Evolutionary conservation across 2,329 filamentous ascomycete species (phyloP).

Genomic region (Neofusicoccum parvum): DNA sequence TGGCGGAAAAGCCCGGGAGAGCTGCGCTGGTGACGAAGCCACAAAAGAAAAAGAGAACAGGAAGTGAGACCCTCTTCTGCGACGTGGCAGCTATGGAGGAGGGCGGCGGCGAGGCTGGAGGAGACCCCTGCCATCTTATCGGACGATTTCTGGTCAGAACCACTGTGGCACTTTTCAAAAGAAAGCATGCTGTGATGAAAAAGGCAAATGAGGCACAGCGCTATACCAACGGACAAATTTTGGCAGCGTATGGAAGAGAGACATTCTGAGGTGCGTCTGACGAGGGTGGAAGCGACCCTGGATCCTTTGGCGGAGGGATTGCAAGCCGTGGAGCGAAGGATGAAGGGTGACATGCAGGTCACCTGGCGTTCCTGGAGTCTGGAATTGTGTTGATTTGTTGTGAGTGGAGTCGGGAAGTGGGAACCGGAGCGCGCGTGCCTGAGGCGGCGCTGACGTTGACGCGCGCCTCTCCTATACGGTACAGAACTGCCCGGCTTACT

Average conservation of each 20-base stretch:
- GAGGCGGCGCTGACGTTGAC: not conserved
- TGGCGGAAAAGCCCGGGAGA: conserved; percentile 8
- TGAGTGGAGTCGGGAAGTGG: conserved; percentile 18
- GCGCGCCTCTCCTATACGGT: not conserved
- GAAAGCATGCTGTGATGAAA: not conserved
- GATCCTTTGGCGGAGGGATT: not conserved
- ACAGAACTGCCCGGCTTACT: not conserved
- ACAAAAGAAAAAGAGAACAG: not conserved
- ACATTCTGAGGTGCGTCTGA: conserved; percentile 6
- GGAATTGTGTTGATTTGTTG: conserved; percentile 6
- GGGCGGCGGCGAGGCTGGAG: not conserved
- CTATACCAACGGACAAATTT: not conserved
- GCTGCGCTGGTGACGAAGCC: conserved; percentile 4
- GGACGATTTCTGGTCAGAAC: not conserved
- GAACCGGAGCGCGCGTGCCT: not conserved
- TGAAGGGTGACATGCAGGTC: conserved; percentile 4
- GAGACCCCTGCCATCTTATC: not conserved
- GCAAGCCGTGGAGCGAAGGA: not conserved
- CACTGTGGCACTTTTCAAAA: conserved; percentile 1
- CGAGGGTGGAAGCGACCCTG: not conserved
- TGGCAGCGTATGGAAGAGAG: not conserved
- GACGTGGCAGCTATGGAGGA: not conserved
- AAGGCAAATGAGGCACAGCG: not conserved
- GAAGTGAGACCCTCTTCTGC: conserved; percentile 1
- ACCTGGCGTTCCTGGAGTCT: not conserved